Evolutionary conservation across 495 filamentous ascomycete genomes (phyloP).

Genomic region (Cercophora sp.): DNA sequence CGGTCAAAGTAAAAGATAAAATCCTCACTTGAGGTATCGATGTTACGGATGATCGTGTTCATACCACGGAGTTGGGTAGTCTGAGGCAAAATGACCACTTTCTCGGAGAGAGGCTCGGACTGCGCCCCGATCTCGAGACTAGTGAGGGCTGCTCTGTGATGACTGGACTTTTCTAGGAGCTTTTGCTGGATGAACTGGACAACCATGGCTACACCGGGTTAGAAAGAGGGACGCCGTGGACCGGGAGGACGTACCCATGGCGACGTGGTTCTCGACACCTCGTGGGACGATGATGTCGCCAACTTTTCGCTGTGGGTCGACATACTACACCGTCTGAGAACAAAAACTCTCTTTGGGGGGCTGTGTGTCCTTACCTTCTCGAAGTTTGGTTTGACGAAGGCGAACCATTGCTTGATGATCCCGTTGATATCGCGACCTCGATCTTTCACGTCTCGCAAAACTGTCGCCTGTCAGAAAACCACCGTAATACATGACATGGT

Average conservation of each 20-base stretch:
- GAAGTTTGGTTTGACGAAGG: slow-evolving; percentile 93
- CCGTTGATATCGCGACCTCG: slow-evolving; percentile 85
- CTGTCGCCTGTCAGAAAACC: slow-evolving; percentile 34
- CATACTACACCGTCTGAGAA: slow-evolving; percentile 48
- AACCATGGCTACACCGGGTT: slow-evolving; percentile 69
- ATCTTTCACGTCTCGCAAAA: slow-evolving; percentile 80
- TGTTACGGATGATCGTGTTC: slow-evolving; percentile 84
- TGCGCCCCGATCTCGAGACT: slow-evolving; percentile 65
- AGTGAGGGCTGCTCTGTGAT: slow-evolving; percentile 71
- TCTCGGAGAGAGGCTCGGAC: slow-evolving; percentile 66
- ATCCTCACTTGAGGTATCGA: slow-evolving; percentile 74
- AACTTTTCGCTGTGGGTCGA: slow-evolving; percentile 82
- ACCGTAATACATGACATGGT: not conserved
- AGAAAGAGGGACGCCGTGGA: slow-evolving; percentile 5
- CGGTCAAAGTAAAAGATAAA: slow-evolving; percentile 98
- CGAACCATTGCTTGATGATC: slow-evolving; percentile 97
- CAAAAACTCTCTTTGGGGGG: not conserved
- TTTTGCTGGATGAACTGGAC: slow-evolving; percentile 82
- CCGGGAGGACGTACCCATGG: slow-evolving; percentile 61
- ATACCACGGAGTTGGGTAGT: slow-evolving; percentile 79
- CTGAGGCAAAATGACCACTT: slow-evolving; percentile 65
- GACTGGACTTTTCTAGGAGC: slow-evolving; percentile 76
- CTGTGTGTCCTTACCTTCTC: slow-evolving; percentile 44
- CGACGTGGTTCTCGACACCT: slow-evolving; percentile 88
- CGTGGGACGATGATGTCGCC: slow-evolving; percentile 94